These are phyloP conservation scores for Calocera viscosa DNA, from an alignment of 768 basidiomycete species.

Conservation along the genomic window DNA sequence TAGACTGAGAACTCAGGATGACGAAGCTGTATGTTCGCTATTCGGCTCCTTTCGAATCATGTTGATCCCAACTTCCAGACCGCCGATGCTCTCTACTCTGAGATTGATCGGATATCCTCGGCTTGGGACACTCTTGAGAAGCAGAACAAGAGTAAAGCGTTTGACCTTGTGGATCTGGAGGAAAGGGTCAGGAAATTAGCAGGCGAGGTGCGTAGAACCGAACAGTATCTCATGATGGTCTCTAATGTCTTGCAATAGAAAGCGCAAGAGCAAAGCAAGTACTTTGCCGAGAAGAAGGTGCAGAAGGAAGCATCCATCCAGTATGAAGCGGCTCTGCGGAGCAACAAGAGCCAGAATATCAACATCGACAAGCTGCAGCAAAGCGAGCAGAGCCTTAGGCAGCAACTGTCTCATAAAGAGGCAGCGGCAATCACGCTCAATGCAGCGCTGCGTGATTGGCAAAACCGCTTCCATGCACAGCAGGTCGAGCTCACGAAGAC, in stretches of 20 bases:
- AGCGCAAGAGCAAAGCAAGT: conserved; percentile 94
- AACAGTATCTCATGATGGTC: neutral
- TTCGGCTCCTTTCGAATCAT: neutral
- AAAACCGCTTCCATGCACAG: conserved; percentile 13
- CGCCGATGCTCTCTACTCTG: conserved; percentile 64
- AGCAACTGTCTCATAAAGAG: conserved; percentile 42
- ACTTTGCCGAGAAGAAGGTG: conserved; percentile 75
- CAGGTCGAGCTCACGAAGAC: neutral
- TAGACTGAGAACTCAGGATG: conserved; percentile 51
- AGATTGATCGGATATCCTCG: conserved; percentile 72
- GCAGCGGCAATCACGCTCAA: conserved; percentile 33
- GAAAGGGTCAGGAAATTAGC: conserved; percentile 51
- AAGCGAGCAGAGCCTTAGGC: conserved; percentile 45
- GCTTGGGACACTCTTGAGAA: conserved; percentile 77
- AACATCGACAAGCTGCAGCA: conserved; percentile 55
- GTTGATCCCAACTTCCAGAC: conserved; percentile 33
- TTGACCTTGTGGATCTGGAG: conserved; percentile 63
- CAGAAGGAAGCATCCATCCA: conserved; percentile 73
- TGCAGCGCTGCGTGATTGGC: conserved; percentile 22
- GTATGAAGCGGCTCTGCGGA: conserved; percentile 48
- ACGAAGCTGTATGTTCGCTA: conserved; percentile 41
- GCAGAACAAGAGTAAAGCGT: conserved; percentile 73
- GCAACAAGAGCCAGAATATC: conserved; percentile 46
- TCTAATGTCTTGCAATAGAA: conserved; percentile 39
- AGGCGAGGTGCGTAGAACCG: conserved; percentile 52